Evolutionary conservation across 2,329 filamentous ascomycete genomes (phyloP), one percentile per base, ranked within the genome.

Genomic region (Xylariaceae sp.): DNA sequence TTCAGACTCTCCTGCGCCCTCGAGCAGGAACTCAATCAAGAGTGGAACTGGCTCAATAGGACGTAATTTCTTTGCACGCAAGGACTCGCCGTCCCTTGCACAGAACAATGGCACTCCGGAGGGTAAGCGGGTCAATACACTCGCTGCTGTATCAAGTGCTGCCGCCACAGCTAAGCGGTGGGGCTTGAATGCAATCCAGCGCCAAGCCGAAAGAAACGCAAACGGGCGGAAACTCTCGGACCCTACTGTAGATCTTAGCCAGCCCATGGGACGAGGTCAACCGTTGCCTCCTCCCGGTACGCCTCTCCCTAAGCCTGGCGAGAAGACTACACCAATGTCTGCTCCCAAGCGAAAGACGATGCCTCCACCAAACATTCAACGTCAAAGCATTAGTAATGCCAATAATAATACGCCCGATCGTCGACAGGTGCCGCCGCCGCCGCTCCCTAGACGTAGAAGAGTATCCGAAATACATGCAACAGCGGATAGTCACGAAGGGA

Each of bases 181-280:
- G 60, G 60, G 60, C 9, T 46, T 53, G 38, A 59, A 57, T 35
- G 60, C 60, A 3, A 56, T 62, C 39, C 59, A 62, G 22, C 52
- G 58, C 8, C 57, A 61, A 37, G 43, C 43, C 17, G 58, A 61
- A 4, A 54, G 45, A 31, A 57, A 50, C 18, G 41, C 45, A 8
- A 54, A 60, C 30, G 55, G 55, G 19, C 54, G 56, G 19, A 61
- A 61, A 38, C 43, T 56, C 12, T 58, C 60, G 4, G 59, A 63
- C 39, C 49, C 57, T 17, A 53, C 52, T 2, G 45, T 62, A 12
- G 59, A 62, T 37, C 45, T 61, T 9, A 62, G 59, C 40, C 55
- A 59, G 37, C 60, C 60, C 17, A 63, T 63, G 60, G 60, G 60
- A 12, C 57, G 60, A 8, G 60, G 60, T 6, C 59, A 61, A 15